phyloP scores from a whole-genome alignment of 2,329 filamentous ascomycete species.

The Aspergillus neoniger region DNA sequence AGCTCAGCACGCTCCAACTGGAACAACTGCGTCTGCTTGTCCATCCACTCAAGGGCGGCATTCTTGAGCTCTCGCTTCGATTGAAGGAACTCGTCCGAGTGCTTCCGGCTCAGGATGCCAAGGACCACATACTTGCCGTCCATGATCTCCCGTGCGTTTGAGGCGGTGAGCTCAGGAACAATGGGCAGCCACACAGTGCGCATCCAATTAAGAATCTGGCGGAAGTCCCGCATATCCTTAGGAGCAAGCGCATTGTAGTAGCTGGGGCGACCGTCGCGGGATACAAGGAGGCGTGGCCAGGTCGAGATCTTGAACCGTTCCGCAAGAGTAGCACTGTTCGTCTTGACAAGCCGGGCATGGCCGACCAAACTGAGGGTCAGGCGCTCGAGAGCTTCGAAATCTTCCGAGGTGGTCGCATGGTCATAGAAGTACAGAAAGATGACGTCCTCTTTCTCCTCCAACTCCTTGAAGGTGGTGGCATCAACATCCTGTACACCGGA shows the following conservation, averaged over 20 bases:
- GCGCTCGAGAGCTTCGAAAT: conserved; percentile 84
- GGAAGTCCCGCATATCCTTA: conserved; percentile 86
- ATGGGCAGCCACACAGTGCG: conserved; percentile 93
- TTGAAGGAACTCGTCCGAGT: conserved; percentile 73
- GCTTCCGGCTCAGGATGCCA: conserved; percentile 78
- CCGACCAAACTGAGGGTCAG: conserved; percentile 86
- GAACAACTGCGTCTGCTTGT: conserved; percentile 88
- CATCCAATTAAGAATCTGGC: conserved; percentile 87
- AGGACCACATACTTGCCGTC: conserved; percentile 92
- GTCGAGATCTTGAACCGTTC: conserved; percentile 93
- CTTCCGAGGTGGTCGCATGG: conserved; percentile 87
- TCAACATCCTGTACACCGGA: conserved; percentile 80
- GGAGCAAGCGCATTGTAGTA: conserved; percentile 89
- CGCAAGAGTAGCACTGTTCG: conserved; percentile 72
- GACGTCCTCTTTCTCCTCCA: conserved; percentile 93
- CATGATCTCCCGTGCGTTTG: conserved; percentile 94
- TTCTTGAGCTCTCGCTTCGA: conserved; percentile 91
- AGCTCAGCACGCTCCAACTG: conserved; percentile 91
- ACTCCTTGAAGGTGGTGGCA: conserved; percentile 70
- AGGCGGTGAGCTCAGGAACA: conserved; percentile 87
- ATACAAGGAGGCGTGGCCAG: conserved; percentile 90
- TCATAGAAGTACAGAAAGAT: conserved; percentile 98
- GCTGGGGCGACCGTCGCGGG: conserved; percentile 81
- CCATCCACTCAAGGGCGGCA: conserved; percentile 96
- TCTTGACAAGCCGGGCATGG: conserved; percentile 90